Evolutionary conservation across 2,329 filamentous ascomycete species (phyloP).

Genomic region (Anisogramma anomala): DNA sequence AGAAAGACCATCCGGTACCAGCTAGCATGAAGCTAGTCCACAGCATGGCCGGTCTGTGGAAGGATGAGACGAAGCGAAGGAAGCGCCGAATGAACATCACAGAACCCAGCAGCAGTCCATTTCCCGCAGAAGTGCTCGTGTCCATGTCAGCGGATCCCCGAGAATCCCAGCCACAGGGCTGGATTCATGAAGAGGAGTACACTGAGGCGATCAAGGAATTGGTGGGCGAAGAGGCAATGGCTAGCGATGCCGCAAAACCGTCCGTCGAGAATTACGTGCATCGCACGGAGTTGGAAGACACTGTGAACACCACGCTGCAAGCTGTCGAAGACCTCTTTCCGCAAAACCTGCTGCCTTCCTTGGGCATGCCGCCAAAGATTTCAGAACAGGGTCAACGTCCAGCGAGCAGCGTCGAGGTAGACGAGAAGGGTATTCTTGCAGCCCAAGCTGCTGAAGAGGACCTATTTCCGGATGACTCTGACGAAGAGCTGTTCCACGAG

Average conservation of each 20-base stretch:
- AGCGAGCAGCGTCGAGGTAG: constrained; percentile 45
- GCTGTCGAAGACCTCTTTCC: constrained; percentile 83
- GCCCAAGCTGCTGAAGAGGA: constrained; percentile 33
- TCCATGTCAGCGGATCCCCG: constrained; percentile 81
- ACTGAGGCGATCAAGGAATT: constrained; percentile 52
- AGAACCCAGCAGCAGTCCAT: constrained; percentile 59
- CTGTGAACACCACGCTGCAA: constrained; percentile 65
- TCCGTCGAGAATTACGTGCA: constrained; percentile 58
- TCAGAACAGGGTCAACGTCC: constrained; percentile 22
- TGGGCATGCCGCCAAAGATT: constrained; percentile 29
- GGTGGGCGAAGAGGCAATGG: constrained; percentile 49
- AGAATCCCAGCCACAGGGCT: constrained; percentile 60
- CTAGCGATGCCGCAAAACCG: constrained; percentile 30
- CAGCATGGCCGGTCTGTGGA: constrained; percentile 91
- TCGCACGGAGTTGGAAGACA: constrained; percentile 37
- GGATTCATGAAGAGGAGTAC: constrained; percentile 88
- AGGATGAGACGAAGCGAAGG: constrained; percentile 71
- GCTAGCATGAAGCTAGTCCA: constrained; percentile 69
- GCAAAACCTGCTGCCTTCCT: constrained; percentile 42
- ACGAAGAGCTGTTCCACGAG: constrained; percentile 35
- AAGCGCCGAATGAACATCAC: constrained; percentile 57
- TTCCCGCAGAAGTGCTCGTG: constrained; percentile 67
- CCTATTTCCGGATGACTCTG: constrained; percentile 39
- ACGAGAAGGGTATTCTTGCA: constrained; percentile 47
- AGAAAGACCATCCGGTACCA: constrained; percentile 52